Percentiles rank a stretch among this genome's conserved stretches.
phyloP scores from a whole-genome alignment of 768 basidiomycete genomes.

The Cyclocybe cylindracea region DNA sequence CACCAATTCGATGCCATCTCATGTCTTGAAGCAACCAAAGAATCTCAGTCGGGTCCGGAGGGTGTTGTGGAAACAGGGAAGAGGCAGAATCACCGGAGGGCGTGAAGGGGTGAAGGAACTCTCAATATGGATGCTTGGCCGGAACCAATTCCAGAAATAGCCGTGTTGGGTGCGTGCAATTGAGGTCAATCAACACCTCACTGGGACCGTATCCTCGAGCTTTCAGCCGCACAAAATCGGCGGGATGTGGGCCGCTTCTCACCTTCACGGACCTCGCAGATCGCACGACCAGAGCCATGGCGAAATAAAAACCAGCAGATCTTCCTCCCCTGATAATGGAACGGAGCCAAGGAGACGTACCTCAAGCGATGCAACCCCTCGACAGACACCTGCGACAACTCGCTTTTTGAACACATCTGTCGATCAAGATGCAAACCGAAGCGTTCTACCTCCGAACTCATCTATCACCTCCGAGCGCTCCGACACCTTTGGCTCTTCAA shows the following conservation, averaged over 20 bases:
- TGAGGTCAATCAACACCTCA: not conserved
- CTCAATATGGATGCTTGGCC: too few species aligned
- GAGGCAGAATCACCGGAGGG: too few species aligned
- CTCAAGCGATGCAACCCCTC: constrained; percentile 52
- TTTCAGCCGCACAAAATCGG: not conserved
- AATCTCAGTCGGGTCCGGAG: too few species aligned
- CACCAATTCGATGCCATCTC: too few species aligned
- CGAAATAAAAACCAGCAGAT: constrained; percentile 29
- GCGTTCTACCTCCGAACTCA: constrained; percentile 23
- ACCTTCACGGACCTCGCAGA: constrained; percentile 33
- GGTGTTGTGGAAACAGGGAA: too few species aligned
- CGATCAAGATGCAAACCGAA: constrained; percentile 34
- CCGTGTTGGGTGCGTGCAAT: too few species aligned
- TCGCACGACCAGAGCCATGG: constrained; percentile 40
- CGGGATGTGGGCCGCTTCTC: constrained; percentile 30
- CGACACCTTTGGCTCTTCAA: constrained; percentile 34
- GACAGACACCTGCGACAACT: constrained; percentile 42
- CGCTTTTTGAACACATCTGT: constrained; percentile 31
- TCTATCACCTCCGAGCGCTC: constrained; percentile 19
- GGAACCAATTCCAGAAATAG: too few species aligned
- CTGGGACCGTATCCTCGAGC: not conserved
- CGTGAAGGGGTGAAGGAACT: too few species aligned
- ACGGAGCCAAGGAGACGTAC: constrained; percentile 39
- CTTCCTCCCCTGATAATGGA: constrained; percentile 35
- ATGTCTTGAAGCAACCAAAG: too few species aligned